A percentile compares a stretch with the other conserved stretches of the same genome.
Conservation (phyloP, 805 yeast genomes). For the Sugiyamaella chiloensis region DNA sequence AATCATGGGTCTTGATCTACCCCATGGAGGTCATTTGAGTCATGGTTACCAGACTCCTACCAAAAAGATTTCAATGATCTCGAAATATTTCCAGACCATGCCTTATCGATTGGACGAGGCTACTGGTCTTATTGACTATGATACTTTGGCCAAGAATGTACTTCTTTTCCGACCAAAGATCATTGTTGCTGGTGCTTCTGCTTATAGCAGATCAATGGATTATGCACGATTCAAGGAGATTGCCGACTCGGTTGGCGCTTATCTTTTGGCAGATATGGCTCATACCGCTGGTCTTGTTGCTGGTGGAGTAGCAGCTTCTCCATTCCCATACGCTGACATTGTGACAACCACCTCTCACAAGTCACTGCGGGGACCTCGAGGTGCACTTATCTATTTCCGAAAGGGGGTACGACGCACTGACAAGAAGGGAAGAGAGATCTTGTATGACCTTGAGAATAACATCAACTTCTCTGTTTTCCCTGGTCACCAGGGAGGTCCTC, state of each 20-base stretch:
- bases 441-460: conserved; percentile 83
- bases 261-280: conserved; percentile 92
- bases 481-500: conserved; percentile 99
- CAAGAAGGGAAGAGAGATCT: conserved; percentile 78
- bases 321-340: conserved; percentile 89
- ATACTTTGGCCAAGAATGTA: conserved; percentile 77
- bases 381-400: conserved; percentile 96
- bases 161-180: conserved; percentile 89
- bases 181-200: conserved; percentile 95
- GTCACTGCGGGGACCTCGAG: conserved; percentile 98
- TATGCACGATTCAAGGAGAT: conserved; percentile 86
- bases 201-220: conserved; percentile 87
- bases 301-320: conserved; percentile 90
- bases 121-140: conserved; percentile 92
- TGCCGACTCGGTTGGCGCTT: conserved; percentile 91
- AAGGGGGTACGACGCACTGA: conserved; percentile 83
- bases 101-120: conserved; percentile 85
- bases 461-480: conserved; percentile 98
- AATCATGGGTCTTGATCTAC: conserved; percentile 95
- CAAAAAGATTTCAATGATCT: conserved; percentile 85
- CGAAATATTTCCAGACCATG: conserved; percentile 96
- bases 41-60: conserved; percentile 94
- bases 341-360: conserved; percentile 98
- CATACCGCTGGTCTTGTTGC: conserved; percentile 96
- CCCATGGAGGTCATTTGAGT: conserved; percentile 97